These are phyloP conservation scores for Wickerhamiella parazyma DNA, from an alignment of 805 yeast species.

Conservation along the genomic window DNA sequence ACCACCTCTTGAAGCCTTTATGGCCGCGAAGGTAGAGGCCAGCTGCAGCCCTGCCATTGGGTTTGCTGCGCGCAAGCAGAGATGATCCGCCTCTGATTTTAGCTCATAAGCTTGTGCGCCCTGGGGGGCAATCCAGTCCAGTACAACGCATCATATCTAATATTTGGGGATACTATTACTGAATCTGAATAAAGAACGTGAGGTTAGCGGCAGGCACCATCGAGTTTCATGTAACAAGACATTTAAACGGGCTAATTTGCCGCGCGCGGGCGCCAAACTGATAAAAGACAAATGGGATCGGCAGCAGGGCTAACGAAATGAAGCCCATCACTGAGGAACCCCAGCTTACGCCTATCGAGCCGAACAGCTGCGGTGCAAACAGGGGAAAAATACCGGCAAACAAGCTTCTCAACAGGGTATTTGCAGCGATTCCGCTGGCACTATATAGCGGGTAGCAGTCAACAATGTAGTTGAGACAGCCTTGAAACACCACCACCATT, in stretches of 20 bases:
- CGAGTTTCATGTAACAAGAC: slow-evolving; percentile 21
- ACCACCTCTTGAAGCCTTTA: no score
- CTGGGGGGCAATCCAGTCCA: no score
- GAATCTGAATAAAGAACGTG: no score
- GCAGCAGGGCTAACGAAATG: slow-evolving; percentile 31
- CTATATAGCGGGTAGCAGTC: slow-evolving; percentile 47
- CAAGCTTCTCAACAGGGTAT: slow-evolving; percentile 42
- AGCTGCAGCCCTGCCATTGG: no score
- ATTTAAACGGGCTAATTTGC: slow-evolving; percentile 14
- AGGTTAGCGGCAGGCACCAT: no score
- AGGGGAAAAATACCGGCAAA: slow-evolving; percentile 51
- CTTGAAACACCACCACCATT: slow-evolving; percentile 44
- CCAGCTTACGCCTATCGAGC: slow-evolving; percentile 38
- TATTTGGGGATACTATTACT: no score
- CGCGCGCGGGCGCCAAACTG: slow-evolving; percentile 31
- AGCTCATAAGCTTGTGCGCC: no score
- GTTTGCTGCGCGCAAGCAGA: no score
- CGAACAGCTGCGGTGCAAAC: slow-evolving; percentile 48
- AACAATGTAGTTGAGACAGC: slow-evolving; percentile 47
- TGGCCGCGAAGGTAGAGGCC: no score
- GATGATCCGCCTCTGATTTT: no score
- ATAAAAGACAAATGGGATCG: slow-evolving; percentile 40
- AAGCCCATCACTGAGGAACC: slow-evolving; percentile 40
- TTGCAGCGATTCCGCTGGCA: slow-evolving; percentile 54
- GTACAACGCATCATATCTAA: no score